Evolutionary conservation across 139 green algal genomes (phyloP), one percentile per base, ranked within the genome.

Genomic region (Astrephomene gubernaculifera): DNA sequence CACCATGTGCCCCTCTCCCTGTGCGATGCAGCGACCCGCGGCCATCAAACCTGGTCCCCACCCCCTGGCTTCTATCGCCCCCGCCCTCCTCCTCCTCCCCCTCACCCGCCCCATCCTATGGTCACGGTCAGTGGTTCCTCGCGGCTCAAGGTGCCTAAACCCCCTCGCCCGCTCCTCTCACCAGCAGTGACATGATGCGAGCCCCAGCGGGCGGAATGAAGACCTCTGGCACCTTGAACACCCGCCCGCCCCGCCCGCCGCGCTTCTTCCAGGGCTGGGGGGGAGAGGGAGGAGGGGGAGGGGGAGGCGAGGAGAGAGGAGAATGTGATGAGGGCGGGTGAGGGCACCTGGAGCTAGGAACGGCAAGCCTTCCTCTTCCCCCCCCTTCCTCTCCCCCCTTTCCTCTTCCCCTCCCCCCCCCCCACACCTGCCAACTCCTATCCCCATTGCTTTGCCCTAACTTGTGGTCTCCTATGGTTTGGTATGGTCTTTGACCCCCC

Each of bases 191-290:
- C 97, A 99, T 99, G 87, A 99, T 91, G 12, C 97, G 90, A 17
- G 96, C 98, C 12, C 98, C 97, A 24, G 93, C 93, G 5, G 96
- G 94, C 0, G 95, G 96, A 38, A 98, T 99, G 87, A 99, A 94
- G 27, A 94, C 92, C 85, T 99, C 97, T 0, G 97, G 97, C 38
- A 99, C 93, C 52, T 92, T 94, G 86, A 96, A 94, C 36, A 98
- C 86, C 29, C 89, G 84, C 22, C 95, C 95, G 9, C 94, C 94
- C 25, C 90, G 90, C 61, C 96, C 97, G 17, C 97, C 97, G 52
- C 96, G 92, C 92, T 99, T 99, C 91, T 99, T 99, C 94, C 97
- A 99, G 81, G 94, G n/a, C 76, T 83, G 76, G n/a, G 35, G 70
- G 39, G 27, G 70, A 41, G n/a, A 61, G 70, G 22, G 57, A n/a